Evolutionary conservation across 768 basidiomycete genomes (phyloP).

Genomic region (Pholiota molesta): DNA sequence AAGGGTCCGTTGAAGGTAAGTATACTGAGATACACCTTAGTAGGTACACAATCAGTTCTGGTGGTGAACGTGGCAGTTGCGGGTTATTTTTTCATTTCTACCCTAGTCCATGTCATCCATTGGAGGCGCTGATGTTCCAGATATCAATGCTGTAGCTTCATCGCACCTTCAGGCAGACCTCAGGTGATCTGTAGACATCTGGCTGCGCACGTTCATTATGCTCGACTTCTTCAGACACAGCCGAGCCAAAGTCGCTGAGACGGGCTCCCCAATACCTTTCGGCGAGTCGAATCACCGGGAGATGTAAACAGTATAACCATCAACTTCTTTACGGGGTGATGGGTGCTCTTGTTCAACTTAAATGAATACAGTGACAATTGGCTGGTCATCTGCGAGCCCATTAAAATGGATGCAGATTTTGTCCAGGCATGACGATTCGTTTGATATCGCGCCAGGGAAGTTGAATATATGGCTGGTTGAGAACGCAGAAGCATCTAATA

Average conservation of each 20-base stretch:
- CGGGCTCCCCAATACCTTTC: not conserved
- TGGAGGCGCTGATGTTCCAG: not conserved
- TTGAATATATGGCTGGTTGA: slow-evolving; percentile 38
- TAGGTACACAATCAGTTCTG: too few relatives aligned
- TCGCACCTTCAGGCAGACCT: not conserved
- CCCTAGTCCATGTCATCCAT: too few relatives aligned
- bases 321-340: not conserved
- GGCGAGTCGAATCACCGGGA: not conserved
- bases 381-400: slow-evolving; percentile 31
- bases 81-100: too few relatives aligned
- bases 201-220: not conserved
- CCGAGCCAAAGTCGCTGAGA: not conserved
- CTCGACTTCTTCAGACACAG: not conserved
- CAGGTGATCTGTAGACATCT: not conserved
- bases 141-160: not conserved
- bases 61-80: too few relatives aligned
- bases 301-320: not conserved
- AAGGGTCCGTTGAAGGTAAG: too few relatives aligned
- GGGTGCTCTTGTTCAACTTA: not conserved
- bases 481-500: slow-evolving; percentile 30
- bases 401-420: slow-evolving; percentile 36
- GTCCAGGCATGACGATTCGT: slow-evolving; percentile 37
- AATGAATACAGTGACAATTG: not conserved
- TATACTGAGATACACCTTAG: too few relatives aligned
- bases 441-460: slow-evolving; percentile 33